Base-by-base conservation (phyloP, 2,329 filamentous ascomycete genomes). In the Neonectria sp. region DNA sequence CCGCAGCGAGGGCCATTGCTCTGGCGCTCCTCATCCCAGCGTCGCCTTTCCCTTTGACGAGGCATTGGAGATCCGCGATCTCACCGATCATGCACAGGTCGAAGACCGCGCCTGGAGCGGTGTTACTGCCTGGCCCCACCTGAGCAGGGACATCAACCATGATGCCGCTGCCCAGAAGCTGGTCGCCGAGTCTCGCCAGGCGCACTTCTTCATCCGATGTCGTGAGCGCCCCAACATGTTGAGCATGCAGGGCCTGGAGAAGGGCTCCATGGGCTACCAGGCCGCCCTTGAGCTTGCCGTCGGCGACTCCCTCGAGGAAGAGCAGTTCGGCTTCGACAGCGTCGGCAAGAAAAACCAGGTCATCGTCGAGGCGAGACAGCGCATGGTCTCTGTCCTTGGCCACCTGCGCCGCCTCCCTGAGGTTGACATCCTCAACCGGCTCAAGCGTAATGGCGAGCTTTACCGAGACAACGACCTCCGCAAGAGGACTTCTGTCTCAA, bases 41-140 rank as follows among this genome's bases (percentile, higher is more conserved):
- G 89, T 91, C 31, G 88, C 89, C 43, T 93, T 90, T 76, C 91
- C 91, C 1, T 93, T 90, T 86, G 89, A 93, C 77, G 85, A 88
- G 68, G 83, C 86, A 68, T 79, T 92, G 64, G 82, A 85, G 71
- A 89, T 91, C 71, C 84, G 88, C 62, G 90, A 93, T 76, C 81
- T 91, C 71, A 88, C 86, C 29, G 92, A 94, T 76, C 89, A 91
- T 79, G 82, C 85, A 48, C 88, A 88, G 74, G 88, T 92, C 71
- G 87, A 89, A 71, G 86, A 91, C 77, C 84, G 86, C 70, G 90
- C 90, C 37, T 92, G 90, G 90, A 83, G 87, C 60, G 86, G 84
- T 71, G 83, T 90, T 63, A 91, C 90, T 2, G 87, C 88, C n/a
- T 89, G 86, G 82, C 89, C 89, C 35, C 89, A 90, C 72, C 85